Conservation (phyloP, 2,329 filamentous ascomycete genomes). For the Monosporascus sp. region DNA sequence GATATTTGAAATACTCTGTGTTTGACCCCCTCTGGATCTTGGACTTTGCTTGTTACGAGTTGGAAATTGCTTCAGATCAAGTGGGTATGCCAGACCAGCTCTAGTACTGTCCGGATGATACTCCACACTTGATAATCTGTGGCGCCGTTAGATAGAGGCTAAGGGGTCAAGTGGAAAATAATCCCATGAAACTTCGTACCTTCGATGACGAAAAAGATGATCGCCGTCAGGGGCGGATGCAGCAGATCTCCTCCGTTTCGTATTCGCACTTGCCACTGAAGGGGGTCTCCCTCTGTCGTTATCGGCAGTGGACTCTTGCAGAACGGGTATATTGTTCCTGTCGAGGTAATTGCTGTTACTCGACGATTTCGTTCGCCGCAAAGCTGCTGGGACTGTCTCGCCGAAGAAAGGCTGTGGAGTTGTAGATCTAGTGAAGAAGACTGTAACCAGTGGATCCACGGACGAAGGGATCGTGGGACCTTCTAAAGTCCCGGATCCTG, state of each 20-base stretch:
- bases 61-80: too few species aligned
- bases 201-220: background rate
- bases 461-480: conserved; percentile 1
- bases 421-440: conserved; percentile 1
- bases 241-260: conserved; percentile 10
- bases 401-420: background rate
- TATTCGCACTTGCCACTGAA: conserved; percentile 5
- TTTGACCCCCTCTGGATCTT: too few species aligned
- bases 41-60: too few species aligned
- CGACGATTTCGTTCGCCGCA: conserved; percentile 2
- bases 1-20: too few species aligned
- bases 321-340: too few species aligned
- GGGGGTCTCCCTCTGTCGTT: background rate
- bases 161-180: too few species aligned
- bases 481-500: too few species aligned
- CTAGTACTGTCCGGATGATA: too few species aligned
- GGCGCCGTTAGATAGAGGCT: background rate
- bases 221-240: conserved; percentile 8
- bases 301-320: background rate
- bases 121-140: too few species aligned
- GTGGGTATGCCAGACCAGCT: too few species aligned
- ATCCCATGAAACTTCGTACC: conserved; percentile 1
- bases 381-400: background rate
- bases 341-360: background rate
- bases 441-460: conserved; percentile 1